A percentile compares a stretch with the other conserved stretches of the same genome.
These are phyloP conservation scores for Ustilago tritici DNA, from an alignment of 1,284 basidiomycete species.

Conservation along the genomic window DNA sequence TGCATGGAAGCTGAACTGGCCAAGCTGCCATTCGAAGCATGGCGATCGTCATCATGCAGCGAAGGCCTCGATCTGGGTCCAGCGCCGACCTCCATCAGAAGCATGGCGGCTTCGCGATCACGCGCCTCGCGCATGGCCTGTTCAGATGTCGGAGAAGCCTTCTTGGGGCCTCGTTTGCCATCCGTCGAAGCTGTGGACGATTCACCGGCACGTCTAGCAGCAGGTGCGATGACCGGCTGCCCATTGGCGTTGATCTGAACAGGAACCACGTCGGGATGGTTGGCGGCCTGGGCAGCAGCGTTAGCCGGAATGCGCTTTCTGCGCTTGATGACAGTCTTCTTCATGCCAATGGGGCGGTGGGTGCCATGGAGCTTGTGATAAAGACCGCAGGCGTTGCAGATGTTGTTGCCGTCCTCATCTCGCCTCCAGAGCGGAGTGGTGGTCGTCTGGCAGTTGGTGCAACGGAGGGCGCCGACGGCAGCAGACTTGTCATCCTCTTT, in stretches of 20 bases:
- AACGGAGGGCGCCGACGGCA: conserved; percentile 70
- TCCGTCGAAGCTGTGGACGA: conserved; percentile 22
- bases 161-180: conserved; percentile 34
- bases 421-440: conserved; percentile 91
- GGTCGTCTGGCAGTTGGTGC: conserved; percentile 88
- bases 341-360: conserved; percentile 96
- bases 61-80: conserved; percentile 29
- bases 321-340: conserved; percentile 98
- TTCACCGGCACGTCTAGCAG: conserved; percentile 29
- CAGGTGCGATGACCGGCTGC: conserved; percentile 47
- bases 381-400: conserved; percentile 84
- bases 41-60: conserved; percentile 37
- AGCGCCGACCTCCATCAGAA: conserved; percentile 65
- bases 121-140: conserved; percentile 55
- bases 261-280: conserved; percentile 39
- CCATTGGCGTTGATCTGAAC: conserved; percentile 50
- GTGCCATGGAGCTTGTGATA: conserved; percentile 98
- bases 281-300: conserved; percentile 40
- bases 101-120: conserved; percentile 67
- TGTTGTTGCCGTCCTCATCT: conserved; percentile 89
- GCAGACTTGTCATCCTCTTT: conserved; percentile 39
- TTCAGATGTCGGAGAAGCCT: conserved; percentile 29
- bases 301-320: conserved; percentile 81
- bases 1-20: conserved; percentile 32
- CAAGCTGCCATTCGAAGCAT: conserved; percentile 8